These are phyloP conservation scores for Bondarzewia mesenterica DNA, from an alignment of 1,284 basidiomycete genomes.

Conservation along the genomic window DNA sequence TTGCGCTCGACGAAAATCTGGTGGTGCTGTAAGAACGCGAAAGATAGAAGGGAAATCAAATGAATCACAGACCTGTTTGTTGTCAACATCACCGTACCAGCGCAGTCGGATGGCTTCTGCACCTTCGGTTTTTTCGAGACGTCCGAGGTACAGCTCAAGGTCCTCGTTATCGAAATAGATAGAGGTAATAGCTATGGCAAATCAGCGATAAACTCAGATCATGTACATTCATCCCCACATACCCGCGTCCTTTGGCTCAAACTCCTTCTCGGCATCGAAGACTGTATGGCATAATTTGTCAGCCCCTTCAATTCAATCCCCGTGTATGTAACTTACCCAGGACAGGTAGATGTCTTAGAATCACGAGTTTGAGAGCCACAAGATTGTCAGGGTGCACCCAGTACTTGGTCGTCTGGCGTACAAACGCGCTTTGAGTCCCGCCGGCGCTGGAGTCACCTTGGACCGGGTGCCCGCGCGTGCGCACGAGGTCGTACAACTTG, in stretches of 20 bases:
- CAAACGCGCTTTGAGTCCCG: slow-evolving; percentile 93
- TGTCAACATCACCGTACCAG: slow-evolving; percentile 94
- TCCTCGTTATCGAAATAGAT: slow-evolving; percentile 95
- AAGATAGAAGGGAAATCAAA: not conserved
- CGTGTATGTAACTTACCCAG: slow-evolving; percentile 47
- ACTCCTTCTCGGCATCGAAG: slow-evolving; percentile 95
- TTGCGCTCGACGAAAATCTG: slow-evolving; percentile 98
- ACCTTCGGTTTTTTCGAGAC: slow-evolving; percentile 97
- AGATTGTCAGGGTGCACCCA: slow-evolving; percentile 98
- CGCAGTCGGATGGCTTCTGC: slow-evolving; percentile 94
- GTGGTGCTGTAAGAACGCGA: not conserved
- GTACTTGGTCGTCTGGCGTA: slow-evolving; percentile 97
- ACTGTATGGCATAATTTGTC: slow-evolving; percentile 41
- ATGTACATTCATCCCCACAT: slow-evolving; percentile 12
- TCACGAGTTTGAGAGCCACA: slow-evolving; percentile 92
- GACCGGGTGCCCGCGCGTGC: slow-evolving; percentile 91
- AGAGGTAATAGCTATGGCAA: slow-evolving; percentile 64
- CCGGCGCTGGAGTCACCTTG: slow-evolving; percentile 92
- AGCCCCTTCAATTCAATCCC: not conserved
- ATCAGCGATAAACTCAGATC: not conserved
- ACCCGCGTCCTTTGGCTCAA: slow-evolving; percentile 84
- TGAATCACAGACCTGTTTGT: slow-evolving; percentile 53
- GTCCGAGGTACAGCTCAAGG: slow-evolving; percentile 94
- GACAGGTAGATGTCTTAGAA: slow-evolving; percentile 89
- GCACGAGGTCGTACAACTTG: slow-evolving; percentile 91